phyloP scores from a whole-genome alignment of 2,329 filamentous ascomycete genomes.

The Aspergillus versicolor region DNA sequence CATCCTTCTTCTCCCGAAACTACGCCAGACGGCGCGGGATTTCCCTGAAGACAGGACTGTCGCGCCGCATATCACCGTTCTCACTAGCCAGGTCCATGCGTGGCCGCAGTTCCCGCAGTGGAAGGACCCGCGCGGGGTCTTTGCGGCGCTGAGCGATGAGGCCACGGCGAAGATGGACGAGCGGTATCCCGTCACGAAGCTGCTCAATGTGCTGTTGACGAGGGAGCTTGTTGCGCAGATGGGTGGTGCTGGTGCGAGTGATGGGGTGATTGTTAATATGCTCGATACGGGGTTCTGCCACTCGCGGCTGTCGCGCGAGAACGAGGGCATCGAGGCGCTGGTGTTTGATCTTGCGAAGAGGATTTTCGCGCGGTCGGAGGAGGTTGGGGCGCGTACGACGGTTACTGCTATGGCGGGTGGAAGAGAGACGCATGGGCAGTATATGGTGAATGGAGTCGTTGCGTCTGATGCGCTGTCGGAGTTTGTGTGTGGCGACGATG shows the following conservation, averaged over 20 bases:
- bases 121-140: conserved; percentile 31
- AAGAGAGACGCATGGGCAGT: conserved; percentile 47
- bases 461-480: conserved; percentile 26
- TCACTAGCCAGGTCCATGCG: conserved; percentile 46
- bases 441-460: conserved; percentile 41
- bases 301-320: conserved; percentile 43
- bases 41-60: conserved; percentile 10
- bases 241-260: conserved; percentile 7
- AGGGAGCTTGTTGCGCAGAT: conserved; percentile 38
- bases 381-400: conserved; percentile 50
- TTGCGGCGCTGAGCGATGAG: conserved; percentile 39
- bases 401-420: conserved; percentile 41
- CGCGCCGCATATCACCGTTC: conserved; percentile 36
- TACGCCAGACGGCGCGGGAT: conserved; percentile 42
- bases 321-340: conserved; percentile 24
- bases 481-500: conserved; percentile 44
- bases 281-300: conserved; percentile 56
- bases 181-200: conserved; percentile 49
- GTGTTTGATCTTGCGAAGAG: conserved; percentile 16
- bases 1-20: conserved; percentile 51
- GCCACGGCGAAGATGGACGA: conserved; percentile 36
- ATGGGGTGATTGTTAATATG: conserved; percentile 49
- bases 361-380: conserved; percentile 44
- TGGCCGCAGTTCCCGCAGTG: conserved; percentile 40
- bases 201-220: conserved; percentile 49